Percentiles rank a stretch among this genome's conserved stretches.
Conservation (phyloP, 768 basidiomycete genomes). For the Neoboletus brunneissimus region DNA sequence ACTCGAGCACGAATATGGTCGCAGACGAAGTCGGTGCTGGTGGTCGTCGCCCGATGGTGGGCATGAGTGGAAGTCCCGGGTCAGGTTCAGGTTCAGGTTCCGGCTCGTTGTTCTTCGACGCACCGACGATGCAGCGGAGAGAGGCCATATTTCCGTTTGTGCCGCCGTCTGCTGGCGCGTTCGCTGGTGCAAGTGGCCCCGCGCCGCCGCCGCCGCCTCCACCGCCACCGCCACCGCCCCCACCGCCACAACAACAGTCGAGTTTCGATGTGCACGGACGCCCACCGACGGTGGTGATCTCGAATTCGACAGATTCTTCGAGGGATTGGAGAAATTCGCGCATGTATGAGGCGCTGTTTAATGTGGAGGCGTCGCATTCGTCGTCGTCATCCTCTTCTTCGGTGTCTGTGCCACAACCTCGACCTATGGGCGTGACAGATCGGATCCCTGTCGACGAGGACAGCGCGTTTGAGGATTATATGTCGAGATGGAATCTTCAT, state of each 20-base stretch:
- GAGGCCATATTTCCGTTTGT: slow-evolving; percentile 10
- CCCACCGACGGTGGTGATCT: slow-evolving; percentile 1
- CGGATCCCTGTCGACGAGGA: slow-evolving; percentile 25
- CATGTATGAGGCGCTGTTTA: slow-evolving; percentile 8
- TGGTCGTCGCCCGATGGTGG: slow-evolving; percentile 7
- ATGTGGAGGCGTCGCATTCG: slow-evolving; percentile 15
- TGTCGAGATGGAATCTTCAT: slow-evolving; percentile 13
- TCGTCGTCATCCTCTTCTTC: slow-evolving; percentile 17
- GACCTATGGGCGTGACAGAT: slow-evolving; percentile 13
- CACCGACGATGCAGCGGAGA: slow-evolving; percentile 6
- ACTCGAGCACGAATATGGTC: slow-evolving; percentile 9
- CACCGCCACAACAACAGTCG: not conserved
- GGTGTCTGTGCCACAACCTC: slow-evolving; percentile 3
- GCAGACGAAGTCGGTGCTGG: slow-evolving; percentile 9
- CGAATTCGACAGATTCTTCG: slow-evolving; percentile 10
- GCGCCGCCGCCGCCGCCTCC: not conserved
- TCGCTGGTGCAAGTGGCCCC: not conserved
- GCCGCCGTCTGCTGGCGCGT: slow-evolving; percentile 9
- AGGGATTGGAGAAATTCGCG: slow-evolving; percentile 17
- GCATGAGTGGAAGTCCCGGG: not conserved
- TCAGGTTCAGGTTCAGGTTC: not conserved
- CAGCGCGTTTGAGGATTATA: slow-evolving; percentile 11
- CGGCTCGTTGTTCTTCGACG: slow-evolving; percentile 14
- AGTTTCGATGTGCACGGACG: slow-evolving; percentile 7
- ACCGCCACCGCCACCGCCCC: not conserved